Conservation (phyloP, 495 filamentous ascomycete species). For the Daldinia caldariorum region DNA sequence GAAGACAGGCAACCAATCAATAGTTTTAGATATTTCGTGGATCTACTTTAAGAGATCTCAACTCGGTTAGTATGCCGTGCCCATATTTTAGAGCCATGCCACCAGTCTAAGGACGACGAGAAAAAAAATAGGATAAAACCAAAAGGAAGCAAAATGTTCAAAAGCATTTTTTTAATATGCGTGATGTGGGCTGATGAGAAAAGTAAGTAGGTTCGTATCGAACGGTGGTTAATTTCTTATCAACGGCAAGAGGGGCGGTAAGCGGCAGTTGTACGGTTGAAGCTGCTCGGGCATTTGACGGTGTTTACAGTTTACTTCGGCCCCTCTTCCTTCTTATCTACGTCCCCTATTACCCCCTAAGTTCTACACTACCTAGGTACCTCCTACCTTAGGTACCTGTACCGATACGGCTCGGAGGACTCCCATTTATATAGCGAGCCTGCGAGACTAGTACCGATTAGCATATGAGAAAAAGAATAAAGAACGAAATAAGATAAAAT, state of each 20-base stretch:
- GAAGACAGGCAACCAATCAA: conserved; percentile 36
- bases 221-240: conserved; percentile 27
- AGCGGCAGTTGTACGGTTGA: background rate
- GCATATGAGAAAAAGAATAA: background rate
- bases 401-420: too few species aligned
- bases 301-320: conserved; percentile 10
- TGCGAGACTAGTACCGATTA: background rate
- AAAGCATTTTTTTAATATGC: conserved; percentile 14
- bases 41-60: conserved; percentile 18
- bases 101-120: background rate
- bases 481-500: too few species aligned
- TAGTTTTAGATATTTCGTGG: conserved; percentile 1
- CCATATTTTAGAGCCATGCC: conserved; percentile 29
- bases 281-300: conserved; percentile 1
- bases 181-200: conserved; percentile 33
- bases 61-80: conserved; percentile 25
- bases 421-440: background rate
- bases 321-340: background rate
- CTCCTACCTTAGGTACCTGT: too few species aligned
- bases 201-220: conserved; percentile 27
- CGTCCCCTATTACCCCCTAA: background rate
- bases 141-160: background rate
- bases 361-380: too few species aligned
- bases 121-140: background rate
- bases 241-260: conserved; percentile 5